Evolutionary conservation across 1,284 basidiomycete species (phyloP), one percentile per base, ranked within the genome.

Genomic region (Cystobasidium pallidum): DNA sequence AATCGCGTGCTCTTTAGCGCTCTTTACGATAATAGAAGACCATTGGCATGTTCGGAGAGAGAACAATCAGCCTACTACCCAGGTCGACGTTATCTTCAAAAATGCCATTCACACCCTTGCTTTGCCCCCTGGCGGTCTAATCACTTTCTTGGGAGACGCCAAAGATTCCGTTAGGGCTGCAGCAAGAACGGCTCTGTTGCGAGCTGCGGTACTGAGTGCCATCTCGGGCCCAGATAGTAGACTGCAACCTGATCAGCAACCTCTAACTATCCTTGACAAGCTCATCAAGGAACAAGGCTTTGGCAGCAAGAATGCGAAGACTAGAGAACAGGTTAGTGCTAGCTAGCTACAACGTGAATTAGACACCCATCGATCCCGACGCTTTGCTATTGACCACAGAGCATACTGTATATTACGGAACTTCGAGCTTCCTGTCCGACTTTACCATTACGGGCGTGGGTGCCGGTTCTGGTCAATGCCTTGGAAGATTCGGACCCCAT

Each of bases 401-500:
- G 57, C 28, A 63, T 70, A n/a, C 58, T 67, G 26, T 61, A 43
- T 64, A 10, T 75, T 57, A 58, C 68, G 3, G 62, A 55, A 10
- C 30, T 77, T 8, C 75, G 75, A 8, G 61, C 61, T 21, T 30
- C 89, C 66, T 85, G 87, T 51, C 79, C 82, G 66, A 85, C 86
- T 64, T 90, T 96, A 75, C 92, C 92, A 15, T 85, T 99, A 57
- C 87, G 90, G 63, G 87, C 91, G 1, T 95, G 91, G 81, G 85
- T 96, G 34, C 82, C 90, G 0, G 82, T 85, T 26, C 86, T 99
- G 54, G 91, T 98, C 19, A 90, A 89, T 67, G 83, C 89, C 51
- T 85, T 99, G 26, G 91, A 96, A 82, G 94, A 99, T 81, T 88
- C 89, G 0, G 95, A 99, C 79, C 87, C 89, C 3, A 87, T 87